These are phyloP conservation scores for Clitocybe nebularis DNA, from an alignment of 1,284 basidiomycete species.

Conservation along the genomic window DNA sequence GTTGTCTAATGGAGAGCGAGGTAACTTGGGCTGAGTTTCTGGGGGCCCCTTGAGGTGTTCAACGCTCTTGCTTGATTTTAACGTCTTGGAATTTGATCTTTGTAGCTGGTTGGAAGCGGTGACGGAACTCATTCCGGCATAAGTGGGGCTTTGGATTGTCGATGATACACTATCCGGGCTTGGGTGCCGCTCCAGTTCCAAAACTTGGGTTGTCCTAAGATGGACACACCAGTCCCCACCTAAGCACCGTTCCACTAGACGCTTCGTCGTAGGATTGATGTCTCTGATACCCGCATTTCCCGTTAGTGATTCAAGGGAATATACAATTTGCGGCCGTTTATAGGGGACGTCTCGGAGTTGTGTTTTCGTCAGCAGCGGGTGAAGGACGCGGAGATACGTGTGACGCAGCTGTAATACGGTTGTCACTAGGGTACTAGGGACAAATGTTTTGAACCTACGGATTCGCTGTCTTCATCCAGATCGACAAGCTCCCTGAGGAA, in stretches of 20 bases:
- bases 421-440: no score
- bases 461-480: conserved; percentile 90
- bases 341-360: conserved; percentile 85
- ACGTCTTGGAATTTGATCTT: conserved; percentile 29
- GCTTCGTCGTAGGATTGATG: conserved; percentile 80
- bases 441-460: conserved; percentile 69
- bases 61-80: conserved; percentile 62
- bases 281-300: conserved; percentile 77
- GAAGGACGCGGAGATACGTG: conserved; percentile 94
- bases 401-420: conserved; percentile 92
- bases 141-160: conserved; percentile 8
- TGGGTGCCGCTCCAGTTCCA: not conserved
- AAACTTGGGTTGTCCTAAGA: conserved; percentile 10
- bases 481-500: conserved; percentile 91
- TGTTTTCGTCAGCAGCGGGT: conserved; percentile 92
- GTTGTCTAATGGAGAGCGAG: conserved; percentile 35
- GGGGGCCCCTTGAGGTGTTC: conserved; percentile 36
- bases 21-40: conserved; percentile 21
- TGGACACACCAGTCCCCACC: conserved; percentile 84
- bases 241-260: conserved; percentile 91
- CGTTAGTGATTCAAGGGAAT: conserved; percentile 77
- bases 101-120: conserved; percentile 29
- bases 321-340: conserved; percentile 88
- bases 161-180: conserved; percentile 9
- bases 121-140: not conserved